Evolutionary conservation across 1,139 yeast genomes (phyloP).

Genomic region (Zygosaccharomyces pseudobailii): DNA sequence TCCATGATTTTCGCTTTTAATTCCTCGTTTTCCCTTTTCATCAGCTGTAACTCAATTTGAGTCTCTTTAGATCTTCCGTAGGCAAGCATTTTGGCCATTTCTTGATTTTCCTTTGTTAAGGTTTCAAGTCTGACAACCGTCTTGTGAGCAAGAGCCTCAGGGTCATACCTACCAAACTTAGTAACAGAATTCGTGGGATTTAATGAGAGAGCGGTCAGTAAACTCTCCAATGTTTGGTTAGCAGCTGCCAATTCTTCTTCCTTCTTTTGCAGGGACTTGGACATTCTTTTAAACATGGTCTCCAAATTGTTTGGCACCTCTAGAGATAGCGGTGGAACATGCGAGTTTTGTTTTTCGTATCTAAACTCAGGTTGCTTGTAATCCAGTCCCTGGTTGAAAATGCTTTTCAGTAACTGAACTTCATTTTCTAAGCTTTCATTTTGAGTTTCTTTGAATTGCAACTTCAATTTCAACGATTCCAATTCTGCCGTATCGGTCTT

Average conservation of each 20-base stretch:
- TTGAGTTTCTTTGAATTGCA: conserved; percentile 39
- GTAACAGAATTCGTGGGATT: conserved; percentile 43
- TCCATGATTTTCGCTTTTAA: conserved; percentile 34
- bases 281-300: conserved; percentile 36
- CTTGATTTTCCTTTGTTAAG: conserved; percentile 66
- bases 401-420: conserved; percentile 31
- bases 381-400: conserved; percentile 20
- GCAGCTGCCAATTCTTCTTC: conserved; percentile 56
- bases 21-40: conserved; percentile 49
- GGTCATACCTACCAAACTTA: conserved; percentile 57
- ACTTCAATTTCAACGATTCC: conserved; percentile 26
- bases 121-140: conserved; percentile 58
- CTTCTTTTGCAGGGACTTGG: conserved; percentile 47
- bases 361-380: conserved; percentile 16
- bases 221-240: conserved; percentile 56
- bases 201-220: conserved; percentile 51
- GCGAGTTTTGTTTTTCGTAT: conserved; percentile 5
- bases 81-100: conserved; percentile 63
- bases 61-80: conserved; percentile 68
- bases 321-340: conserved; percentile 4
- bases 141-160: conserved; percentile 72
- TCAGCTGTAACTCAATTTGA: conserved; percentile 61
- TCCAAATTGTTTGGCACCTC: conserved; percentile 22
- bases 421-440: conserved; percentile 38
- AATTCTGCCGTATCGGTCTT: neutral